Evolutionary conservation across 345 rosid species (phyloP), one percentile per base, ranked within the genome.

Genomic region (Moringa oleifera): DNA sequence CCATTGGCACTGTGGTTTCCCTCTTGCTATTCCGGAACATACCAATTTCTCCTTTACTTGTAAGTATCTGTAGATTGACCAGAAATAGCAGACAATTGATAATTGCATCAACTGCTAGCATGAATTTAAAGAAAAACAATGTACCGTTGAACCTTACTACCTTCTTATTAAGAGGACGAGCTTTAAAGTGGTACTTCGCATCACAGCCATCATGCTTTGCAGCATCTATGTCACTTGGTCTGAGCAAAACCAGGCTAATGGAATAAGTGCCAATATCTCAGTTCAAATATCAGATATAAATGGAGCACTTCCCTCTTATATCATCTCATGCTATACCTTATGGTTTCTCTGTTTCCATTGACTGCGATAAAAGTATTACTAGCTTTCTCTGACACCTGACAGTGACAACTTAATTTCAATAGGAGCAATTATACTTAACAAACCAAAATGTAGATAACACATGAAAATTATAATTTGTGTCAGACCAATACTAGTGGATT

Each of bases 1-100:
- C 99, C 87, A 73, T 66, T 53, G 96, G 95, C 53, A 85, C 85
- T 11, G 95, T 86, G 28, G 83, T 77, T 76, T 91, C 96, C 59
- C 78, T 78, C 79, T 88, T 90, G 81, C 64, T 76, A 73, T 80
- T 88, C 65, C 78, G 79, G 58, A 82, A 82, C 61, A 88, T 69
- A 5, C 95, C 97, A 36, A 85, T 75, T 58, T 90, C 91, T 54
- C 95, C 96, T 83, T 78, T 85, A 63, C 91, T 85, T 63, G 93
- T 80, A 68, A 88, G 76, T 77, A 90, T 79, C 96, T 90, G 81
- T 69, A 76, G 57, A 51, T 45, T 53, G 28, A 56, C 25, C 53
- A 58, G 1, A 49, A 46, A 33, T 24, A 52, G 25, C 57, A 1
- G 24, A 59, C 18, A 22, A 25, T 33, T 20, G 19, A 33, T 11